Evolutionary conservation across 129 eudicot species (phyloP), one percentile per base, ranked within the genome.

Genomic region (Silybum marianum): DNA sequence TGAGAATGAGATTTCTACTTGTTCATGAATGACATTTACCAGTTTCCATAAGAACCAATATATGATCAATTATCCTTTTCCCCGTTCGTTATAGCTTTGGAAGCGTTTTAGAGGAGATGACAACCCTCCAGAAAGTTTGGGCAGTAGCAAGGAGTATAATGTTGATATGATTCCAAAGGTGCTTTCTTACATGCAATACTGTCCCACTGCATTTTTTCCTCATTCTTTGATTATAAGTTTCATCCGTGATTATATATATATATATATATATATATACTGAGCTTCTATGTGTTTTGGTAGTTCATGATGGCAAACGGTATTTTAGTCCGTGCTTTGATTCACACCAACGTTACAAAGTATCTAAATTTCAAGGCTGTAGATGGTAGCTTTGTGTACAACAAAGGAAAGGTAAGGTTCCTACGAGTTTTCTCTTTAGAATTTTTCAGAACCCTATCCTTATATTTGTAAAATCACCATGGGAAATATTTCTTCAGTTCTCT

Each of bases 141-240:
- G 98, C 68, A 60, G 86, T 39, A 92, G 93, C 87, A 89, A 90
- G 83, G 98, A 94, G 39, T 94, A 94, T 88, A 94, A 94, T 81
- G 94, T 90, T 73, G 98, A 94, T 83, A 92, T 94, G 98, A 86
- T 92, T 71, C 98, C 98, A 6, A 94, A 94, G 98, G 98, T 94
- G 87, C 34, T 42, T 82, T 0, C 10, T 13, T 32, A 82, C 21
- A 51, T 48, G n/a, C 46, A 75, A 48, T 24, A 63, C 39, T n/a
- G 66, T 74, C 18, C 24, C 39, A 9, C 32, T 10, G n/a, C 22
- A 12, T 73, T 16, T 16, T 58, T 71, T 72, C 51, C 8, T 69
- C 8, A 51, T 38, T 76, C 16, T 54, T 24, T 16, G 48, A 39
- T 25, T 68, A 12, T 39, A 80, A 10, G 23, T 22, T 69, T 40